Percentiles rank a stretch among this genome's conserved stretches.
Conservation (phyloP, 768 basidiomycete species). For the Collybia nuda region DNA sequence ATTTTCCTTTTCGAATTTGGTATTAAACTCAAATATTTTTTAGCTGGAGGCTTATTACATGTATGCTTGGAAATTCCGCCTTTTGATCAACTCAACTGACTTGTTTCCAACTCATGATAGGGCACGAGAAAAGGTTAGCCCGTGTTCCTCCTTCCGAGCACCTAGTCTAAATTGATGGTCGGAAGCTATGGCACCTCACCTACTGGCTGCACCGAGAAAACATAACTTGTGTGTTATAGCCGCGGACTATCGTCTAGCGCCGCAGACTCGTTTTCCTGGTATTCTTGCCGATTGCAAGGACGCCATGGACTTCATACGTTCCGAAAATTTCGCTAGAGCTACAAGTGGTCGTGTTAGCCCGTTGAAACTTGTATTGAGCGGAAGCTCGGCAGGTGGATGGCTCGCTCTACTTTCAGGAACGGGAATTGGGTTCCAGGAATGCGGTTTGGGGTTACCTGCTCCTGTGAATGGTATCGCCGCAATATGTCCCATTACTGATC, state of each 20-base stretch:
- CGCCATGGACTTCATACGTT: slow-evolving; percentile 32
- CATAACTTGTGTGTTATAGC: slow-evolving; percentile 31
- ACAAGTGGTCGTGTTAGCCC: slow-evolving; percentile 27
- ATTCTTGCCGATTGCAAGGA: slow-evolving; percentile 32
- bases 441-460: slow-evolving; percentile 26
- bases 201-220: slow-evolving; percentile 26
- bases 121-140: too few species aligned
- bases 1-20: background rate
- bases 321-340: slow-evolving; percentile 21
- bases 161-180: too few species aligned
- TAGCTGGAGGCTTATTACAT: too few species aligned
- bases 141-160: too few species aligned
- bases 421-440: slow-evolving; percentile 32
- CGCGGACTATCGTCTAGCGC: slow-evolving; percentile 35
- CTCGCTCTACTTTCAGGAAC: slow-evolving; percentile 31
- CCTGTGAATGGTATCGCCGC: slow-evolving; percentile 30
- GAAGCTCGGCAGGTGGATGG: slow-evolving; percentile 41
- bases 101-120: too few species aligned
- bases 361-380: slow-evolving; percentile 29
- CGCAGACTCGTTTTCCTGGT: slow-evolving; percentile 32
- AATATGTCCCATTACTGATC: slow-evolving; percentile 37
- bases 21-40: too few species aligned
- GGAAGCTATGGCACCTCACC: slow-evolving; percentile 32
- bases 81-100: too few species aligned
- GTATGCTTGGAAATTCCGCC: too few species aligned